Percentiles rank a stretch among this genome's conserved stretches.
phyloP scores from a whole-genome alignment of 2,329 filamentous ascomycete species.

The Sporothrix variecibatus region DNA sequence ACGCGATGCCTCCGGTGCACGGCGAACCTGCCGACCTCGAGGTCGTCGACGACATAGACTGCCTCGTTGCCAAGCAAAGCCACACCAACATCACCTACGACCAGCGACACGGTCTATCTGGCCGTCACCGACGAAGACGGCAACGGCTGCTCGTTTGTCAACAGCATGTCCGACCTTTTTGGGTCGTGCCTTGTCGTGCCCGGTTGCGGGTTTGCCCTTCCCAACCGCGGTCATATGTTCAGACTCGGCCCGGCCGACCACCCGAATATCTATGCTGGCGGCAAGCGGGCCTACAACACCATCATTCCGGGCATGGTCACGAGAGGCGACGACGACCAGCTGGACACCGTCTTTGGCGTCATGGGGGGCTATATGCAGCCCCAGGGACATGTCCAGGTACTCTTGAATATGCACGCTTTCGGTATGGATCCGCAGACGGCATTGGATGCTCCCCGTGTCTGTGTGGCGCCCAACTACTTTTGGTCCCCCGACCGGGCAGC shows the following conservation, averaged over 20 bases:
- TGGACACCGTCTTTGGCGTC: constrained; percentile 61
- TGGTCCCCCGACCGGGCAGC: constrained; percentile 45
- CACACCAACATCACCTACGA: constrained; percentile 37
- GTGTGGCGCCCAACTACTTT: constrained; percentile 64
- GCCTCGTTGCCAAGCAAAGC: constrained; percentile 2
- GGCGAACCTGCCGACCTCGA: constrained; percentile 5
- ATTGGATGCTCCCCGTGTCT: constrained; percentile 83
- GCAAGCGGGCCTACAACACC: constrained; percentile 91
- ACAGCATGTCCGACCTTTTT: constrained; percentile 85
- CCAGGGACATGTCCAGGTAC: constrained; percentile 88
- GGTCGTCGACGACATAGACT: neutral
- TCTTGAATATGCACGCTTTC: constrained; percentile 84
- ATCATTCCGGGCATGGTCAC: constrained; percentile 92
- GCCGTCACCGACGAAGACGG: constrained; percentile 77
- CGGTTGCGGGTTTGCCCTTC: constrained; percentile 85
- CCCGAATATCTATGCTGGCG: constrained; percentile 75
- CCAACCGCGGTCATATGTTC: constrained; percentile 89
- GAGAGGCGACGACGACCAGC: constrained; percentile 44
- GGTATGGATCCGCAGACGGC: constrained; percentile 79
- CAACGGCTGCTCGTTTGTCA: constrained; percentile 93
- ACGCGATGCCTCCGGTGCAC: constrained; percentile 54
- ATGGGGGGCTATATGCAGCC: constrained; percentile 99
- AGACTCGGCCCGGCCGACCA: constrained; percentile 64
- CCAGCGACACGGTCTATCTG: constrained; percentile 92
- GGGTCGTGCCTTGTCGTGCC: constrained; percentile 83